phyloP scores from a whole-genome alignment of 805 yeast species.

The Lipomyces spencermartinsiae region DNA sequence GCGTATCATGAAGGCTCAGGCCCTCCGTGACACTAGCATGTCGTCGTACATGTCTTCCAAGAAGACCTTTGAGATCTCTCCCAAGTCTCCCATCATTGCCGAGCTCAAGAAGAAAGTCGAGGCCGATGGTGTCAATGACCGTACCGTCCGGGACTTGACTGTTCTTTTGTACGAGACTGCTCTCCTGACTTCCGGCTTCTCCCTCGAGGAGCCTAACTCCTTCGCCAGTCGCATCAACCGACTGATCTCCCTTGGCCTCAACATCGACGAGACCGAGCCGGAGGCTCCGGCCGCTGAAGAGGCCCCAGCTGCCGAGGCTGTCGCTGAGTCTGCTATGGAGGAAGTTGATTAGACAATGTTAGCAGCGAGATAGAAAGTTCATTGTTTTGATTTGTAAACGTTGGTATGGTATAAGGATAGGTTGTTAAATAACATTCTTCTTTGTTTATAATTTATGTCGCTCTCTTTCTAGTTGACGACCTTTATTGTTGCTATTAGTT shows the following conservation, averaged over 20 bases:
- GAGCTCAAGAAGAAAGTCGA: slow-evolving; percentile 97
- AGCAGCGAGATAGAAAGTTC: not conserved
- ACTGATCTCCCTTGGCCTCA: slow-evolving; percentile 95
- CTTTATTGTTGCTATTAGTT: not conserved
- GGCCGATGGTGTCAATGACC: slow-evolving; percentile 95
- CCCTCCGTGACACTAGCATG: slow-evolving; percentile 98
- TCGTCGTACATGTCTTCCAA: slow-evolving; percentile 99
- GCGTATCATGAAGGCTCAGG: slow-evolving; percentile 99
- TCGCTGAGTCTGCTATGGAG: slow-evolving; percentile 96
- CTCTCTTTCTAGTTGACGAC: not conserved
- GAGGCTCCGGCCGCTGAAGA: slow-evolving; percentile 49
- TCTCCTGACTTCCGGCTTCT: slow-evolving; percentile 96
- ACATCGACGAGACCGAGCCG: slow-evolving; percentile 88
- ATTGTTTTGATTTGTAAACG: slow-evolving; percentile 1
- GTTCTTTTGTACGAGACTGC: slow-evolving; percentile 97
- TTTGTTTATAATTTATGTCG: not conserved
- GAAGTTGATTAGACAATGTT: slow-evolving; percentile 82
- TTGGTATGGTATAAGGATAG: not conserved
- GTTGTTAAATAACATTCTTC: not conserved
- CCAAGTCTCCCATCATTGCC: slow-evolving; percentile 91
- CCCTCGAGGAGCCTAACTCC: slow-evolving; percentile 97
- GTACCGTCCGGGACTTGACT: slow-evolving; percentile 97
- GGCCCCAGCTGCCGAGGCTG: slow-evolving; percentile 63
- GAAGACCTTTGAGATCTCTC: slow-evolving; percentile 98
- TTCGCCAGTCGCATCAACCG: slow-evolving; percentile 98